Base-by-base conservation (phyloP, 805 yeast genomes). In the Cyberlindnera meyerae region DNA sequence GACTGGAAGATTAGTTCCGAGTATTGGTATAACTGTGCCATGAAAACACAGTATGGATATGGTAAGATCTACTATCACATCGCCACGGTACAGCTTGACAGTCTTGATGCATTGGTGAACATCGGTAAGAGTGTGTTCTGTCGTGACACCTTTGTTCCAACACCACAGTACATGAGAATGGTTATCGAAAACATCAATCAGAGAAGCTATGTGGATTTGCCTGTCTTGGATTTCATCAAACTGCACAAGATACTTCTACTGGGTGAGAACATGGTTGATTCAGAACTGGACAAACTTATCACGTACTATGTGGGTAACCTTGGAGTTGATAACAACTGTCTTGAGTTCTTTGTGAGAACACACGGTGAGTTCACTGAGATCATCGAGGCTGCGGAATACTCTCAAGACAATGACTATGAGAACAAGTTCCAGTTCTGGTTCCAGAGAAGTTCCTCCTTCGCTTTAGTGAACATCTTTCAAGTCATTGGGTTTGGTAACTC, bases 1-100 rank as follows among this genome's bases (percentile, higher is more conserved):
- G 95, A 86, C 58, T 86, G 96, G 96, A 82, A 84, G 55, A 59
- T 79, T 14, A 73, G 86, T 39, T 82, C 94, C 2, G 88, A 83
- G 56, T 77, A 77, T 55, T 86, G 96, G 96, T 86, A 86, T 52
- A 68, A 75, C 18, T 68, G 76, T 18, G 79, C 94, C 4, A 73
- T 83, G 75, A 73, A 75, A 47, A 73, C 82, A 12, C 77, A 79
- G 44, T 84, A 79, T 52, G 89, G 93, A 2, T 88, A 81, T 51
- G 96, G 96, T 3, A 83, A 87, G 55, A 72, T 85, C 14, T 86
- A 85, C 51, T 86, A 86, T 51, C 95, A 86, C 55, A 80, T 82
- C 73, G 84, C 93, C 31, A 84, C 94, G 0, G 95, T 86, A 4
- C 90, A 85, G 55, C 82, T 78, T 53, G 68, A 68, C 34, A 63